These are phyloP conservation scores for Fusarium sp. DNA, from an alignment of 2,329 filamentous ascomycete genomes.

Conservation along the genomic window DNA sequence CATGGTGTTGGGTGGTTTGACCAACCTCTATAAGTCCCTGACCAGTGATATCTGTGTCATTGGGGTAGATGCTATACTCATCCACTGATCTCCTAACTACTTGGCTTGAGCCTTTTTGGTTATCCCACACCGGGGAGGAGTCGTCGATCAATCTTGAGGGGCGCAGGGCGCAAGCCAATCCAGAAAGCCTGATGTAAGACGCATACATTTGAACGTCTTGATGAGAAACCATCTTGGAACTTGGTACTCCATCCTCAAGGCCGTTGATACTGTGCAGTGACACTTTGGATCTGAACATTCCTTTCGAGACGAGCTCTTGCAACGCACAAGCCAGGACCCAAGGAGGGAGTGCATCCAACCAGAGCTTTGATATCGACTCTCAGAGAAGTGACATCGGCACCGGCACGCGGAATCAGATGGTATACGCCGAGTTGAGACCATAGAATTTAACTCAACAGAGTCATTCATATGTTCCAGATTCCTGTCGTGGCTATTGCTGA, in stretches of 20 bases:
- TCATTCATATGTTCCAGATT: fast-evolving
- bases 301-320: neutral
- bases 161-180: constrained; percentile 10
- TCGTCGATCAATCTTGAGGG: neutral
- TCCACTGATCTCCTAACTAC: neutral
- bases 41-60: neutral
- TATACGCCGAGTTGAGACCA: fast-evolving
- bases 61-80: neutral
- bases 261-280: fast-evolving
- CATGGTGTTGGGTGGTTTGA: fast-evolving
- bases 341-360: constrained; percentile 14
- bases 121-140: fast-evolving
- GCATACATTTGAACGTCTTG: neutral
- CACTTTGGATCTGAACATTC: constrained; percentile 7
- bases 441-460: neutral
- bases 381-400: constrained; percentile 18
- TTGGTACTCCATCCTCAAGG: constrained; percentile 11
- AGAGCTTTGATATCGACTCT: neutral
- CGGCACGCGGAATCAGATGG: neutral
- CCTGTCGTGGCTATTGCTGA: fast-evolving
- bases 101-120: neutral
- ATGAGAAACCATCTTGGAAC: constrained; percentile 25
- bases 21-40: constrained; percentile 16
- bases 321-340: constrained; percentile 22
- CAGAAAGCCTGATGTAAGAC: constrained; percentile 1